A percentile compares a stretch with the other conserved stretches of the same genome.
Conservation (phyloP, 106 monocot genomes). For the Phalaenopsis aphrodite region DNA sequence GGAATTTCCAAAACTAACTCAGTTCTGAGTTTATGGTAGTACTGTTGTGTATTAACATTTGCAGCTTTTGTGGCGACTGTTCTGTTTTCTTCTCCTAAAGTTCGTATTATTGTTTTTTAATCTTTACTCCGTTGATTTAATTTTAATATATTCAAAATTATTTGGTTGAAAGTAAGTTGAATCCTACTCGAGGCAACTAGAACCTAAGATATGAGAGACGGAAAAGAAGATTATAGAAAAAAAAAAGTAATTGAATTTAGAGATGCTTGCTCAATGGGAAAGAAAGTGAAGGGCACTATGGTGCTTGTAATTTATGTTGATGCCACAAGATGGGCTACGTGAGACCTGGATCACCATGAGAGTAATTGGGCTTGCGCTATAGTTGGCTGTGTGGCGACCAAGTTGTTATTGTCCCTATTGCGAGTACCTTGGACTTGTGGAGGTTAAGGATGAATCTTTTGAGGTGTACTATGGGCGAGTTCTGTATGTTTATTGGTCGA, state of each 20-base stretch:
- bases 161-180: constrained; percentile 1
- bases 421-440: neutral
- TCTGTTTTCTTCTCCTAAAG: neutral
- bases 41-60: neutral
- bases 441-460: neutral
- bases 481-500: neutral
- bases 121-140: neutral
- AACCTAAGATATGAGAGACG: neutral
- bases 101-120: neutral
- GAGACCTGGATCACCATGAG: too few species aligned
- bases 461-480: neutral
- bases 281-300: neutral
- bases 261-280: too few species aligned
- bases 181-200: neutral
- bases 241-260: neutral
- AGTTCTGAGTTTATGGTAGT: neutral
- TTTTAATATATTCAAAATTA: neutral
- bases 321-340: neutral
- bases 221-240: neutral
- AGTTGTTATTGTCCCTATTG: neutral
- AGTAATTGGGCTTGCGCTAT: too few species aligned
- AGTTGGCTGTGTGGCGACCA: too few species aligned
- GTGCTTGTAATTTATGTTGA: neutral
- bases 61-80: neutral
- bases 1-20: neutral